These are phyloP conservation scores for Fusarium kyushuense DNA, from an alignment of 2,329 filamentous ascomycete species.

Conservation along the genomic window DNA sequence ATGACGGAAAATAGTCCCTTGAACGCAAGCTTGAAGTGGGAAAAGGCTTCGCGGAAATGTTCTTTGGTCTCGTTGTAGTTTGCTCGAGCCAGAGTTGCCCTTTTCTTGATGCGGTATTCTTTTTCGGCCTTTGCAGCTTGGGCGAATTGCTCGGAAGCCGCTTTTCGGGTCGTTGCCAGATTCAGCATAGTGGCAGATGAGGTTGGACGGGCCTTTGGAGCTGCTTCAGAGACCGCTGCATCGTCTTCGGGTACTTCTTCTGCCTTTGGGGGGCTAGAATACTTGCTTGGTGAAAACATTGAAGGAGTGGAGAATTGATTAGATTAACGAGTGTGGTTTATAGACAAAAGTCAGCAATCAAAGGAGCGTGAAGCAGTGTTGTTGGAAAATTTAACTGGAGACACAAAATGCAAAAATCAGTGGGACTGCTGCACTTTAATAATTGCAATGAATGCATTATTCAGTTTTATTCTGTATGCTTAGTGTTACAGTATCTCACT, in stretches of 20 bases:
- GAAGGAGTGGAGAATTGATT: neutral
- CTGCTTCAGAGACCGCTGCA: neutral
- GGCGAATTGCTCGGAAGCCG: slow-evolving; percentile 17
- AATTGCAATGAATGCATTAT: neutral
- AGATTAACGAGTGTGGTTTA: neutral
- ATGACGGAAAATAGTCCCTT: neutral
- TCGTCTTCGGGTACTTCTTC: neutral
- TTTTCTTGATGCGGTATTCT: slow-evolving; percentile 20
- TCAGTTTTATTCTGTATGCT: neutral
- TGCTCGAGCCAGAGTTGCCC: slow-evolving; percentile 4
- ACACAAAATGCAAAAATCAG: neutral
- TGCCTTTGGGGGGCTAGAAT: neutral
- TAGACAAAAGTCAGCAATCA: neutral
- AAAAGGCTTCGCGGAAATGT: slow-evolving; percentile 6
- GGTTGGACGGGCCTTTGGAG: neutral
- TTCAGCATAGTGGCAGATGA: slow-evolving; percentile 12
- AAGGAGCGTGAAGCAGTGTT: neutral
- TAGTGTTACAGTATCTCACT: too few relatives aligned
- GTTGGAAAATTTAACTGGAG: neutral
- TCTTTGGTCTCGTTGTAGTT: slow-evolving; percentile 20
- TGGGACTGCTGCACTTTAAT: neutral
- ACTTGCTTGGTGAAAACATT: neutral
- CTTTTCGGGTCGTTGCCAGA: neutral
- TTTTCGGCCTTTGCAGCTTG: slow-evolving; percentile 24
- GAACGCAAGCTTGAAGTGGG: slow-evolving; percentile 6